These are phyloP conservation scores for Candida cerambycidarum DNA, from an alignment of 805 yeast genomes.

Conservation along the genomic window DNA sequence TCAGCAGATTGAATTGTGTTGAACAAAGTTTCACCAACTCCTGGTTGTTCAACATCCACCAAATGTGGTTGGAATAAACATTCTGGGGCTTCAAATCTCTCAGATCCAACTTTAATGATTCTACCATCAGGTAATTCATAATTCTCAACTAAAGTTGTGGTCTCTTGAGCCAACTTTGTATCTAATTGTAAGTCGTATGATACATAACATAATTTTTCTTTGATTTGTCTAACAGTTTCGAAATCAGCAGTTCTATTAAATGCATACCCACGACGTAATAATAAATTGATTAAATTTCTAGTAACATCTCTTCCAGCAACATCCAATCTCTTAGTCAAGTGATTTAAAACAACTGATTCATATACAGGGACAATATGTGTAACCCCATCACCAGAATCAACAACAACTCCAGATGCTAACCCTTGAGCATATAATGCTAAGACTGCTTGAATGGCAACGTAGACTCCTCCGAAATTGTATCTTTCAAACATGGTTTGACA, in stretches of 20 bases:
- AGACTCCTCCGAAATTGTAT: constrained; percentile 87
- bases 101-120: constrained; percentile 89
- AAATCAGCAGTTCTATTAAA: constrained; percentile 98
- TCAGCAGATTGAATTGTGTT: constrained; percentile 94
- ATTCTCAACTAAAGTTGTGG: constrained; percentile 89
- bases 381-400: constrained; percentile 98
- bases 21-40: constrained; percentile 90
- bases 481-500: constrained; percentile 91
- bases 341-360: constrained; percentile 94
- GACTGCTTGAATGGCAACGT: constrained; percentile 97
- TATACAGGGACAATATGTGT: constrained; percentile 98
- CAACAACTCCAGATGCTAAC: constrained; percentile 93
- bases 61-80: constrained; percentile 94
- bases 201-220: constrained; percentile 87
- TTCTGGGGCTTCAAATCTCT: constrained; percentile 95
- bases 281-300: constrained; percentile 85
- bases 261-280: constrained; percentile 95
- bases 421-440: constrained; percentile 97
- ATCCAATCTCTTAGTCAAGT: constrained; percentile 86
- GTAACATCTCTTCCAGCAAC: constrained; percentile 99
- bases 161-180: constrained; percentile 81
- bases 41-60: constrained; percentile 96
- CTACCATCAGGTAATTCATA: constrained; percentile 98
- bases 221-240: constrained; percentile 96
- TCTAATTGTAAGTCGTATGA: constrained; percentile 92